A percentile compares a stretch with the other conserved stretches of the same genome.
These are phyloP conservation scores for Globisporangium middletonii DNA, from an alignment of 352 stramenopile species.

Conservation along the genomic window DNA sequence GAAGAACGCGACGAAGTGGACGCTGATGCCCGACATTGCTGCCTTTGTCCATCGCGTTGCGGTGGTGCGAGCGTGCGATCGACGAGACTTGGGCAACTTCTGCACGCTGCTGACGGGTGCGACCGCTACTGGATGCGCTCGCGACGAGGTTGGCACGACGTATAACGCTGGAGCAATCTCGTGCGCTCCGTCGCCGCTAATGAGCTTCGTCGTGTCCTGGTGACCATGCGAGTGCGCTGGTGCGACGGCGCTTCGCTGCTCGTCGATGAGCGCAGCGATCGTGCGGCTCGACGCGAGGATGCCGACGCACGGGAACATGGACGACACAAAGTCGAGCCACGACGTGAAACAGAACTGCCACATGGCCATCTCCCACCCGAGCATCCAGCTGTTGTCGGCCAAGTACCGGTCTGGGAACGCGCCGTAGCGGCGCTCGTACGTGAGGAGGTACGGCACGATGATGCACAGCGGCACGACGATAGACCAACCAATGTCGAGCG, in stretches of 20 bases:
- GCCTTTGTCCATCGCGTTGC: too few relatives aligned
- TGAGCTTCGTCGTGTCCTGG: too few relatives aligned
- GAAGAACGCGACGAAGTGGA: neutral
- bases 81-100: too few relatives aligned
- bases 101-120: too few relatives aligned
- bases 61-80: too few relatives aligned
- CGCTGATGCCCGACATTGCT: neutral
- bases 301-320: neutral
- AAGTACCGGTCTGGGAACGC: neutral
- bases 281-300: neutral
- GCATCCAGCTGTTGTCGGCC: neutral
- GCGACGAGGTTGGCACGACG: too few relatives aligned
- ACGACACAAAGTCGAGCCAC: conserved; percentile 2
- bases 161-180: too few relatives aligned
- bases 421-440: neutral
- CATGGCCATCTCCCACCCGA: neutral
- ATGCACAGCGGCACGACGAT: conserved; percentile 22
- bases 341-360: conserved; percentile 3
- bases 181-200: too few relatives aligned
- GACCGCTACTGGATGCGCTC: too few relatives aligned
- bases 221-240: neutral
- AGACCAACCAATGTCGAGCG: conserved; percentile 21
- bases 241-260: neutral
- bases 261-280: neutral
- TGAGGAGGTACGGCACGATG: conserved; percentile 16